Evolutionary conservation across 2,329 filamentous ascomycete genomes (phyloP), one percentile per base, ranked within the genome.

Genomic region (Metarhizium humberi): DNA sequence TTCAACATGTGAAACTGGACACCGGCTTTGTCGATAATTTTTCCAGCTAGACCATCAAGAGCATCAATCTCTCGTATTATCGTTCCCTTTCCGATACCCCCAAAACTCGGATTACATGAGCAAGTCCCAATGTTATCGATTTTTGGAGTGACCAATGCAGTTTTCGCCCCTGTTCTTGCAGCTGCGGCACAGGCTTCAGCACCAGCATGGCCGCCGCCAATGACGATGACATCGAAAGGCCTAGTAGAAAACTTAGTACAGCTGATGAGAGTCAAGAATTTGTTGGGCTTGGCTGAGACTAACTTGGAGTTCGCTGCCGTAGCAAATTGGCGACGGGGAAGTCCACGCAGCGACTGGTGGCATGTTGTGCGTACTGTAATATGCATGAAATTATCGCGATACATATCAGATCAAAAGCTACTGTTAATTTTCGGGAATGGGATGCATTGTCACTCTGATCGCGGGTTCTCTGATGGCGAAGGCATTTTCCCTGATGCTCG

Each of bases 71-170:
- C 94, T 46, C 92, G 86, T 52, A 99, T 77, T 76, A 99, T 96
- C 10, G 90, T 97, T 16, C 94, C 94, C 69, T 99, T 99, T 48
- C 94, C 94, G 63, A 99, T 97, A n/a, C 94, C 94, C 43, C 94
- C 94, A 67, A 99, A 95, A 60, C 90, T 95, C 2, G 92, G 92
- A 69, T 97, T 97, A 74, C 92, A 97, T 40, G 92, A 96, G 74
- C 92, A 97, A 34, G 94, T 90, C 55, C 92, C 92, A 20, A 97
- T 84, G 63, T 96, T 96, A 57, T 92, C 86, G 56, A 90, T 71
- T 57, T 88, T 90, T 2, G 92, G 94, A 1, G 94, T 99, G 51
- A 99, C 79, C 61, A 99, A 81, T 2, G 88, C 92, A 46, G 94
- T 97, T 64, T 86, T 85, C 51, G 92, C 94, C 53, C 94, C 94